Evolutionary conservation across 257 asterid genomes (phyloP).

Genomic region (Agastache rugosa): DNA sequence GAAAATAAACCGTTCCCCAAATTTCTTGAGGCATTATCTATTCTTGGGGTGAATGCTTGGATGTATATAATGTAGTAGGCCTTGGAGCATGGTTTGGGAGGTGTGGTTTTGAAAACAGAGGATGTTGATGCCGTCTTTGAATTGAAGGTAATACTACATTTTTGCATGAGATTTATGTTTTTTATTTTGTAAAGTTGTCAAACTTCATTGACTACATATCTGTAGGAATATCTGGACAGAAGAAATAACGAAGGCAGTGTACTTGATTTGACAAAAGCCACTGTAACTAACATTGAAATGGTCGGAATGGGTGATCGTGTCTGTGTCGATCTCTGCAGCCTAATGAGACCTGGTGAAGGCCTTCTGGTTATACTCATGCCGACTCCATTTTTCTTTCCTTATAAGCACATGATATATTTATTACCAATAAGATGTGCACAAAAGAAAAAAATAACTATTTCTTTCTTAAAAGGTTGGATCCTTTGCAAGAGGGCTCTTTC

Average conservation of each 20-base stretch:
- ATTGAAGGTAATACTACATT: conserved; percentile 62
- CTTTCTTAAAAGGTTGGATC: conserved; percentile 71
- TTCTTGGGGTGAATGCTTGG: conserved; percentile 8
- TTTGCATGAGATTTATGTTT: neutral
- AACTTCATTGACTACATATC: conserved; percentile 34
- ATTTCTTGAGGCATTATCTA: neutral
- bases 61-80: conserved; percentile 62
- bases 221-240: conserved; percentile 73
- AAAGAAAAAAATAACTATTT: conserved; percentile 25
- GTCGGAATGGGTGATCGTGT: conserved; percentile 94
- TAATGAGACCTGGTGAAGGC: conserved; percentile 95
- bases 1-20: neutral
- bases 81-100: conserved; percentile 85
- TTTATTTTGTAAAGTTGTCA: conserved; percentile 20
- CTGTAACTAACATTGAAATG: conserved; percentile 63
- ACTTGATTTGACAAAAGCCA: conserved; percentile 66
- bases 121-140: conserved; percentile 64
- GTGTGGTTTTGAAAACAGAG: conserved; percentile 84
- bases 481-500: conserved; percentile 93
- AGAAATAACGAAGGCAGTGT: conserved; percentile 58
- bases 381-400: conserved; percentile 7
- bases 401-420: neutral
- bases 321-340: conserved; percentile 94
- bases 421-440: conserved; percentile 10
- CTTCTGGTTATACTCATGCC: conserved; percentile 67